A percentile compares a stretch with the other conserved stretches of the same genome.
These are phyloP conservation scores for Tylopilus rubrobrunneus DNA, from an alignment of 768 basidiomycete species.

Conservation along the genomic window DNA sequence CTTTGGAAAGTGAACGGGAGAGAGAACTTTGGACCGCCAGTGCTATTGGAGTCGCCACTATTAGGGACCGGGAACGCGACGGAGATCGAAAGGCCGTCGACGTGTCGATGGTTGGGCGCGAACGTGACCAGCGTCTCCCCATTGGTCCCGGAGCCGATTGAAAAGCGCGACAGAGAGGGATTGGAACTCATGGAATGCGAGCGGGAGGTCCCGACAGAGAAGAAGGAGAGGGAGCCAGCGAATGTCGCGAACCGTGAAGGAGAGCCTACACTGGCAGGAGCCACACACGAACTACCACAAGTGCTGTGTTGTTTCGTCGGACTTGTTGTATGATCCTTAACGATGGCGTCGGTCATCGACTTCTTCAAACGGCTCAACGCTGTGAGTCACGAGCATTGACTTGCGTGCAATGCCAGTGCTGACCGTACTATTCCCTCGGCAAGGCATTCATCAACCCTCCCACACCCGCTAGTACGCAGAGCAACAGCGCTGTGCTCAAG, in stretches of 20 bases:
- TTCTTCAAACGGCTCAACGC: slow-evolving; percentile 22
- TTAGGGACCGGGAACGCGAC: slow-evolving; percentile 23
- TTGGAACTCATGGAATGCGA: slow-evolving; percentile 24
- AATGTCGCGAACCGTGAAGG: slow-evolving; percentile 15
- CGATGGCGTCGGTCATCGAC: slow-evolving; percentile 24
- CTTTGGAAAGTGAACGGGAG: slow-evolving; percentile 29
- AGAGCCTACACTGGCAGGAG: too few species aligned
- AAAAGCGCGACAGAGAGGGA: slow-evolving; percentile 28
- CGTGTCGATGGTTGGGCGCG: slow-evolving; percentile 13
- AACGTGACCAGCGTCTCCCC: slow-evolving; percentile 19
- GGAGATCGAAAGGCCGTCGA: slow-evolving; percentile 19
- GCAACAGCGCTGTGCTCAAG: slow-evolving; percentile 20
- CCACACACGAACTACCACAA: not conserved
- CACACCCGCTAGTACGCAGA: not conserved
- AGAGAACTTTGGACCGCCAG: slow-evolving; percentile 19
- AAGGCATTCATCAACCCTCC: slow-evolving; percentile 26
- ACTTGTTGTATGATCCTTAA: not conserved
- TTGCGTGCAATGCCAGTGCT: slow-evolving; percentile 24
- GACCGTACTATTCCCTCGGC: not conserved
- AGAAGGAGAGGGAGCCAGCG: slow-evolving; percentile 18
- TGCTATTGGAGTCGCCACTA: slow-evolving; percentile 4
- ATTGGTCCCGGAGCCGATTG: slow-evolving; percentile 18
- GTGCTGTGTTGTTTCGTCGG: not conserved
- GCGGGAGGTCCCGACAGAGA: slow-evolving; percentile 4
- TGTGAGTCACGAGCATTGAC: slow-evolving; percentile 16